Base-by-base conservation (phyloP, 352 stramenopile species). In the Nothophytophthora sp. region DNA sequence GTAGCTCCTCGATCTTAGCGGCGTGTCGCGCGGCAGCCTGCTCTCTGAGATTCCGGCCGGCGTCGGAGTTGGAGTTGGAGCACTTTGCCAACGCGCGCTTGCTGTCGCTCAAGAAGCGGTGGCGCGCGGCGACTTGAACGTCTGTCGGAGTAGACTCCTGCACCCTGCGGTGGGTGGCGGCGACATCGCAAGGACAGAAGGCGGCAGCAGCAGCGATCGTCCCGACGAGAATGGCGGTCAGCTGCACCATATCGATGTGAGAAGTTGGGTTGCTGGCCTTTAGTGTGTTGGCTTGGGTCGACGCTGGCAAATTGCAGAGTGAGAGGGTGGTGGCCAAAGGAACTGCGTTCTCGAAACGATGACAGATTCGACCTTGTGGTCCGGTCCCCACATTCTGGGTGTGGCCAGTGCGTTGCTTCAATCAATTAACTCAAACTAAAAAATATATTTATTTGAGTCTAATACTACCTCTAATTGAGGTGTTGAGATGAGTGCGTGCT, bases 1-100 rank as follows among this genome's bases (percentile, higher is more conserved):
- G 35, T 27, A 41, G 35, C 18, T 41, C 35, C 35, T 41, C n/a
- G 18, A 41, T 7, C n/a, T 41, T 41, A 15, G 35, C 35, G 23
- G 18, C 35, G 15, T 15, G 35, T 15, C 18, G 35, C 35, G 27
- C 9, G 16, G 35, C 35, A 15, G 9, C 27, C 27, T 41, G 35
- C 35, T 41, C 35, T 22, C 35, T n/a, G 15, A 41, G 35, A 8
- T 41, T 41, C 18, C 35, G 35, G 4, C 35, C 35, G 5, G 35
- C 18, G 7, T 41, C 35, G 7, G 35, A 41, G 18, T n/a, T n/a
- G n/a, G n/a, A n/a, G n/a, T 41, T 24, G 35, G 35, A 23, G 18
- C 35, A 41, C n/a, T n/a, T 19, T 8, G 35, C 15, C 16, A 41
- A 19, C 35, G 4, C 27, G 15, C 35, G 35, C 35, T 15, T 41